These are phyloP conservation scores for Passiflora organensis DNA, from an alignment of 345 rosid genomes.

Conservation along the genomic window DNA sequence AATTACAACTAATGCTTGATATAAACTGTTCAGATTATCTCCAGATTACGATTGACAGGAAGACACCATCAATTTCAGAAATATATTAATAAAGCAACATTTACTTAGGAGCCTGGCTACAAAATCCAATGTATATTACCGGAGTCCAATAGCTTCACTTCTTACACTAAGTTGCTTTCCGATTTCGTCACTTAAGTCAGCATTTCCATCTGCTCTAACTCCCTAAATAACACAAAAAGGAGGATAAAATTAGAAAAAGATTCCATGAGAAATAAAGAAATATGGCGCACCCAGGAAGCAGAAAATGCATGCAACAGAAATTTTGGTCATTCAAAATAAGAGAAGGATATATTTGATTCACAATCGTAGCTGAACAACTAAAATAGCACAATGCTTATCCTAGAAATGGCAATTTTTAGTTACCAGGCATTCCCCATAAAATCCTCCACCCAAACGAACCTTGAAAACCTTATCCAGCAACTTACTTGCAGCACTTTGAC, in stretches of 20 bases:
- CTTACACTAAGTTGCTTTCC: conserved; percentile 73
- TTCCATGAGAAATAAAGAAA: conserved; percentile 5
- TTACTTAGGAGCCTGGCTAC: neutral
- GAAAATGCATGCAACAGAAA: neutral
- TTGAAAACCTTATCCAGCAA: conserved; percentile 54
- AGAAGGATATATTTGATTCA: neutral
- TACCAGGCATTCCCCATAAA: conserved; percentile 96
- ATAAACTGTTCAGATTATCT: no score
- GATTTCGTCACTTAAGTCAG: conserved; percentile 56
- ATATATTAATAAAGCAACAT: neutral
- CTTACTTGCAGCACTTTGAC: conserved; percentile 50
- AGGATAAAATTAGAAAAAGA: neutral
- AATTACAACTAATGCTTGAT: no score
- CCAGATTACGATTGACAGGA: neutral
- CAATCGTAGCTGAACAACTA: no score
- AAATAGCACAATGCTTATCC: no score
- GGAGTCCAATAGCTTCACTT: conserved; percentile 71
- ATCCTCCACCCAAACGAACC: conserved; percentile 71
- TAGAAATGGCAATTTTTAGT: conserved; percentile 9
- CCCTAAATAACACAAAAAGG: conserved; percentile 38
- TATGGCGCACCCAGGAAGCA: neutral
- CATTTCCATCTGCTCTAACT: conserved; percentile 68
- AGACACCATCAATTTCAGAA: neutral
- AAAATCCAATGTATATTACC: conserved; percentile 34
- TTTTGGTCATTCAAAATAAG: neutral